phyloP scores from a whole-genome alignment of 768 basidiomycete genomes.

The Infundibulicybe gibba region DNA sequence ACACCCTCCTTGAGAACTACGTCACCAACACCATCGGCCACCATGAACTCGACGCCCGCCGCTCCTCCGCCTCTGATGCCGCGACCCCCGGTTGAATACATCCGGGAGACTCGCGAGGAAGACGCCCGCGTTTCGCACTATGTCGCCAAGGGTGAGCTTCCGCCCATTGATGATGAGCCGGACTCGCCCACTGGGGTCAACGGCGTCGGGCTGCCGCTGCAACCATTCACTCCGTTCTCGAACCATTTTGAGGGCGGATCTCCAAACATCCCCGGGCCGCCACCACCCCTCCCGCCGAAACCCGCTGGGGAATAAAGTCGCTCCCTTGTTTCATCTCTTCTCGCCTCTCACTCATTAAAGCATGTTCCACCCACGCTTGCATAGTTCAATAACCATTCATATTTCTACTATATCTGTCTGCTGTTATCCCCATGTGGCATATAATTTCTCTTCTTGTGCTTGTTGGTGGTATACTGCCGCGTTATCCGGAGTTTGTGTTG shows the following conservation, averaged over 20 bases:
- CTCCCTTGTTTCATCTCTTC: too few species aligned
- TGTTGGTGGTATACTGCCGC: too few species aligned
- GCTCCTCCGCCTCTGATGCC: slow-evolving; percentile 73
- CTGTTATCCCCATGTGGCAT: too few species aligned
- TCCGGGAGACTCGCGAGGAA: slow-evolving; percentile 77
- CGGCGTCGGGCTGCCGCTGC: slow-evolving; percentile 25
- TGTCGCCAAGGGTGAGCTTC: slow-evolving; percentile 25
- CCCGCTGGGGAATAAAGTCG: slow-evolving; percentile 19
- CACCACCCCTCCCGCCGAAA: slow-evolving; percentile 32
- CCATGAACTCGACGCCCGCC: slow-evolving; percentile 18
- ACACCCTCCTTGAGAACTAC: slow-evolving; percentile 3
- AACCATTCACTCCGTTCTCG: slow-evolving; percentile 48
- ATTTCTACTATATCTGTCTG: too few species aligned
- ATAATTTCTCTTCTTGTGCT: too few species aligned
- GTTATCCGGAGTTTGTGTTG: too few species aligned
- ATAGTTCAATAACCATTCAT: too few species aligned
- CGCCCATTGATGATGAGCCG: slow-evolving; percentile 15
- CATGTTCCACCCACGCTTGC: too few species aligned
- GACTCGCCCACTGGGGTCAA: slow-evolving; percentile 8
- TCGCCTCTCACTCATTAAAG: too few species aligned
- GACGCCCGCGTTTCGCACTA: slow-evolving; percentile 53
- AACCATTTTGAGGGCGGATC: slow-evolving; percentile 27
- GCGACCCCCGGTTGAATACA: slow-evolving; percentile 75
- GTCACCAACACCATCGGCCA: background rate
- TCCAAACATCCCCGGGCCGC: slow-evolving; percentile 23